These are phyloP conservation scores for Saitozyma sp. DNA, from an alignment of 768 basidiomycete species.

Conservation along the genomic window DNA sequence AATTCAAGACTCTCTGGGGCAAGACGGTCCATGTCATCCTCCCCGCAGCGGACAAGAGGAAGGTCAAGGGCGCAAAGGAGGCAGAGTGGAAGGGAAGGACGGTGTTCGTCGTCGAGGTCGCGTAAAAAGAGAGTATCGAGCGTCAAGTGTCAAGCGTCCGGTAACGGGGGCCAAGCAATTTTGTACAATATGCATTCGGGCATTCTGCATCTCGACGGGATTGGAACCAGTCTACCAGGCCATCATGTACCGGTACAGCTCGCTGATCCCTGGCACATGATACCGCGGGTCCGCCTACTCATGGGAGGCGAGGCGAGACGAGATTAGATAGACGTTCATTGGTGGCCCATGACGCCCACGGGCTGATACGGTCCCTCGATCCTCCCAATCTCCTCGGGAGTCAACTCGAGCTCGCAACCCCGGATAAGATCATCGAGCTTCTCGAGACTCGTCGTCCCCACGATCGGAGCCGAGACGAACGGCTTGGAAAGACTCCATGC, in stretches of 20 bases:
- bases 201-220: too few species aligned
- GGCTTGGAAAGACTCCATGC: slow-evolving; percentile 56
- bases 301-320: neutral
- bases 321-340: neutral
- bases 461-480: slow-evolving; percentile 56
- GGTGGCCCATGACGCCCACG: slow-evolving; percentile 16
- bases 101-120: slow-evolving; percentile 6
- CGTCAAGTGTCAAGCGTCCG: neutral
- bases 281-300: too few species aligned
- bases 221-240: too few species aligned
- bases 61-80: slow-evolving; percentile 30
- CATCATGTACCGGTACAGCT: too few species aligned
- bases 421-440: slow-evolving; percentile 55
- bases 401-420: slow-evolving; percentile 31
- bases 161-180: neutral
- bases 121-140: neutral
- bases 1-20: slow-evolving; percentile 45
- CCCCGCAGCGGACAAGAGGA: slow-evolving; percentile 40
- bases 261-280: too few species aligned
- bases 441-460: slow-evolving; percentile 55
- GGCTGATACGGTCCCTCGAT: slow-evolving; percentile 49
- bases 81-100: slow-evolving; percentile 22
- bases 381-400: slow-evolving; percentile 48
- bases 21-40: slow-evolving; percentile 35
- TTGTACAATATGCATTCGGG: neutral